Conservation (phyloP, 148 eudicot species). For the Camellia granthamiana region DNA sequence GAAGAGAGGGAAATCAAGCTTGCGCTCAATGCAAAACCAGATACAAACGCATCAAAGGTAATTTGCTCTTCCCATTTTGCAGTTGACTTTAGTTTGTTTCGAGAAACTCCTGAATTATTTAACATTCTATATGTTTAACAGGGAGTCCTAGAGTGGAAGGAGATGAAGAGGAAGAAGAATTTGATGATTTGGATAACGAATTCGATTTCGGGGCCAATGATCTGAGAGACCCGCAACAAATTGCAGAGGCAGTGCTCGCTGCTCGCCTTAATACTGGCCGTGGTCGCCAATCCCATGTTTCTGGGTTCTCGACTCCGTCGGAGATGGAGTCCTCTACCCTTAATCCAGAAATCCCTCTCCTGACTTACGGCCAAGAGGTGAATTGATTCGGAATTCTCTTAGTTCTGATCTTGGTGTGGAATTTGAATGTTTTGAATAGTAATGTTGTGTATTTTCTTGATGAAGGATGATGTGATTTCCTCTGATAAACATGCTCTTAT, state of each 20-base stretch:
- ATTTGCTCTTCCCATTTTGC: not conserved
- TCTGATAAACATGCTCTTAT: conserved; percentile 73
- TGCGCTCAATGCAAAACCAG: conserved; percentile 93
- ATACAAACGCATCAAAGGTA: conserved; percentile 80
- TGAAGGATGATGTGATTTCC: conserved; percentile 67
- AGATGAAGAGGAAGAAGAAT: conserved; percentile 85
- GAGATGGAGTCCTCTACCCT: conserved; percentile 46
- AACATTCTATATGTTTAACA: conserved; percentile 13
- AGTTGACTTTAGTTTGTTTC: not conserved
- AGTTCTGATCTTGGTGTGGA: not conserved
- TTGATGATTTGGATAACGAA: conserved; percentile 78
- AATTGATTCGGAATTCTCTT: conserved; percentile 4
- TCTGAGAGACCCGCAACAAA: conserved; percentile 27
- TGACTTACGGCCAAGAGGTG: conserved; percentile 86
- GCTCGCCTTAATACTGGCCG: conserved; percentile 38
- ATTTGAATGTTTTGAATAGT: not conserved
- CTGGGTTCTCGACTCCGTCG: conserved; percentile 51
- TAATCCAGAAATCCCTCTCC: conserved; percentile 51
- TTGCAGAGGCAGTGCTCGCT: conserved; percentile 39
- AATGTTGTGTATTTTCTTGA: not conserved
- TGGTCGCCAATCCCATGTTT: conserved; percentile 33
- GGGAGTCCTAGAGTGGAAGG: conserved; percentile 85
- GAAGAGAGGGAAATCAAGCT: conserved; percentile 81
- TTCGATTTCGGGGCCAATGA: conserved; percentile 43
- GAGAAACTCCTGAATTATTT: not conserved